Conservation (phyloP, 139 green algal species). For the Closterium sp. region DNA sequence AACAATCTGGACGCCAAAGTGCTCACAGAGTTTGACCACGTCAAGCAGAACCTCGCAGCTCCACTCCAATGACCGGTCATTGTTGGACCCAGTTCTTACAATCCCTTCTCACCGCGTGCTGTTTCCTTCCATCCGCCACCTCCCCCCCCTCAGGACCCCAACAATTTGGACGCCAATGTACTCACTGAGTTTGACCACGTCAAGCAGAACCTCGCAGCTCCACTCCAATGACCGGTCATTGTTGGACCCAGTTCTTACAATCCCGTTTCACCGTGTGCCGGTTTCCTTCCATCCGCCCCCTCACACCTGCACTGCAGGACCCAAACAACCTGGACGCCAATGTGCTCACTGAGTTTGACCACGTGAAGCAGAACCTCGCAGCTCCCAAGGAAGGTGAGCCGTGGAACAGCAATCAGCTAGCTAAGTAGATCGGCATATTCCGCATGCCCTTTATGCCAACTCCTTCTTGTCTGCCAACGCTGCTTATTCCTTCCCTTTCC, state of each 20-base stretch:
- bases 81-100: not conserved
- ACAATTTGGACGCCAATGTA: constrained; percentile 47
- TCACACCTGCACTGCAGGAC: no score
- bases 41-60: constrained; percentile 51
- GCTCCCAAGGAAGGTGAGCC: no score
- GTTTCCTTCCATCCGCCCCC: no score
- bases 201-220: constrained; percentile 23
- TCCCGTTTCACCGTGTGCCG: not conserved
- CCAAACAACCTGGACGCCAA: constrained; percentile 47
- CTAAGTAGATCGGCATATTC: no score
- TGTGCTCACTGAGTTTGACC: constrained; percentile 78
- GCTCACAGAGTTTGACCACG: constrained; percentile 84
- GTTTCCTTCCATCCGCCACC: no score
- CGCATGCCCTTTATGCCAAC: not conserved
- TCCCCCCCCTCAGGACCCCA: constrained; percentile 40
- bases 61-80: no score
- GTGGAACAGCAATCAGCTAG: no score
- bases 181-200: constrained; percentile 87
- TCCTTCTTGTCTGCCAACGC: no score
- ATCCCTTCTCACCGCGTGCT: not conserved
- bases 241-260: not conserved
- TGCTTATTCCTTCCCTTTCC: no score
- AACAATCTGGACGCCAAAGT: constrained; percentile 49
- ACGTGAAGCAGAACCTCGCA: constrained; percentile 63
- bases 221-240: no score